These are phyloP conservation scores for Tarenaya hassleriana DNA, from an alignment of 345 rosid species.

Conservation along the genomic window DNA sequence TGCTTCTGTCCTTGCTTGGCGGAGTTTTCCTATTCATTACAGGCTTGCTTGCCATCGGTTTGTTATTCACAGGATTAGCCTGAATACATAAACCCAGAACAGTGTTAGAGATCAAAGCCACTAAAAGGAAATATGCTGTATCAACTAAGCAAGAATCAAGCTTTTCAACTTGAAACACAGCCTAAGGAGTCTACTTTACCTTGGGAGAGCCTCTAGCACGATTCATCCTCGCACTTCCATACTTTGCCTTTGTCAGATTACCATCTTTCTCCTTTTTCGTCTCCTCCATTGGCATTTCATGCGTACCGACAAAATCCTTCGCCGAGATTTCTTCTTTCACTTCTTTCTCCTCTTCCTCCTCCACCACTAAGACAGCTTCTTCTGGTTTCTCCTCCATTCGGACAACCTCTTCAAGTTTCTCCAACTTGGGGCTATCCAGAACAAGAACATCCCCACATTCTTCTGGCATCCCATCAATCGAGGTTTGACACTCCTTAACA, in stretches of 20 bases:
- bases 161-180: not conserved
- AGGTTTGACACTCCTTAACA: conserved; percentile 35
- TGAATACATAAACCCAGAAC: conserved; percentile 26
- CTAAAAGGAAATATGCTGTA: too few relatives aligned
- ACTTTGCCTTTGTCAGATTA: too few relatives aligned
- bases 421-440: too few relatives aligned
- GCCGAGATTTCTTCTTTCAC: conserved; percentile 16
- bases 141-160: not conserved
- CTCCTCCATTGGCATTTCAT: conserved; percentile 15
- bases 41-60: conserved; percentile 15
- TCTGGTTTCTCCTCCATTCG: conserved; percentile 1
- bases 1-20: too few relatives aligned
- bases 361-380: conserved; percentile 14
- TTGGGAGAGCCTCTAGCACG: conserved; percentile 37
- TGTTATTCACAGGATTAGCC: conserved; percentile 35
- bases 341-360: conserved; percentile 23
- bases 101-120: too few relatives aligned
- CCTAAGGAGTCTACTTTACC: conserved; percentile 34
- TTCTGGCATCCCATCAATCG: conserved; percentile 35
- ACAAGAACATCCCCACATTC: too few relatives aligned
- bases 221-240: conserved; percentile 29
- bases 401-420: conserved; percentile 32
- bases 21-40: conserved; percentile 27
- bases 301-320: conserved; percentile 16
- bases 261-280: conserved; percentile 28